Evolutionary conservation across 2,329 filamentous ascomycete genomes (phyloP).

Genomic region (Penicillium sp.): DNA sequence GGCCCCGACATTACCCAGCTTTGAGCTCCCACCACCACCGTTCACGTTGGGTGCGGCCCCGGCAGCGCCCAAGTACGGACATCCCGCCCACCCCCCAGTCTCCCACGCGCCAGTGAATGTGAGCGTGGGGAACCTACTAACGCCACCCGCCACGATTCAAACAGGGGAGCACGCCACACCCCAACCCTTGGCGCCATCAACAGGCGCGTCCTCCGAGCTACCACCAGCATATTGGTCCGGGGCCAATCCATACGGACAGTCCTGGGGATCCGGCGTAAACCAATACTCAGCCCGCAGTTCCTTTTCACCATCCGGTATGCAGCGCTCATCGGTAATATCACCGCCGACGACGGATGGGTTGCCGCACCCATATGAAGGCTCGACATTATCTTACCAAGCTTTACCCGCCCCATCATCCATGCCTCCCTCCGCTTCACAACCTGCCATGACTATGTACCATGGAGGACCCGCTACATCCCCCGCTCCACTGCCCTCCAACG

Average conservation of each 20-base stretch:
- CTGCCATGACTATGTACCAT: constrained; percentile 45
- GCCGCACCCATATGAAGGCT: constrained; percentile 67
- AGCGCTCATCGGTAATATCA: constrained; percentile 55
- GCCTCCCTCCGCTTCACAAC: constrained; percentile 36
- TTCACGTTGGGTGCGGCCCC: constrained; percentile 47
- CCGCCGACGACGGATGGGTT: constrained; percentile 63
- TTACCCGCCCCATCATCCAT: constrained; percentile 54
- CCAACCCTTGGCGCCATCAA: constrained; percentile 56
- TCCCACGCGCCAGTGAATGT: constrained; percentile 50
- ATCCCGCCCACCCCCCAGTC: constrained; percentile 29
- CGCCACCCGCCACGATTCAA: constrained; percentile 60
- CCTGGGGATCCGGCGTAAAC: constrained; percentile 45
- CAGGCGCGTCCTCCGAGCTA: constrained; percentile 37
- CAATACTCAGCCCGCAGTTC: constrained; percentile 50
- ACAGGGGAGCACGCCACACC: constrained; percentile 48
- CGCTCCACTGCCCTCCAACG: constrained; percentile 57
- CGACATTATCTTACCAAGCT: constrained; percentile 58
- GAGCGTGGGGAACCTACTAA: constrained; percentile 62
- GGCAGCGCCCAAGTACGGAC: constrained; percentile 52
- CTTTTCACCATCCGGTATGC: constrained; percentile 59
- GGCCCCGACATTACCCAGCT: constrained; percentile 66
- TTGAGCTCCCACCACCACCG: constrained; percentile 65
- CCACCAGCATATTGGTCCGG: constrained; percentile 62
- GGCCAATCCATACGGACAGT: constrained; percentile 56
- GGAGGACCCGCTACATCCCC: constrained; percentile 38